These are phyloP conservation scores for Rhododendron molle DNA, from an alignment of 148 eudicot species.

Conservation along the genomic window DNA sequence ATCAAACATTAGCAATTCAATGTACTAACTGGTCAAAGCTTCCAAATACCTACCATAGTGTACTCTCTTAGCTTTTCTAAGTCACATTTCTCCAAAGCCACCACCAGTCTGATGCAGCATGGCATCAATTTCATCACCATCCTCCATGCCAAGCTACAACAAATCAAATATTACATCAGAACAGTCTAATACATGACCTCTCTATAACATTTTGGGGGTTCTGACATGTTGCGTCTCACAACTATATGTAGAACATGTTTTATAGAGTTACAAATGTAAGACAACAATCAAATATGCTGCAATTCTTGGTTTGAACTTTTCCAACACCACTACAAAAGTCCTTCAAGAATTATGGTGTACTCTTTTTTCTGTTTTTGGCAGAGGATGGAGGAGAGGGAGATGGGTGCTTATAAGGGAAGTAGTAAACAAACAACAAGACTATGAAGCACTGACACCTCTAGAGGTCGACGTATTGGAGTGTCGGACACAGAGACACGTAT, in stretches of 20 bases:
- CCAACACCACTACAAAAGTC: background rate
- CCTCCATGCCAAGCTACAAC: slow-evolving; percentile 5
- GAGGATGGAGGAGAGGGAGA: background rate
- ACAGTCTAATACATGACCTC: background rate
- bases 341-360: background rate
- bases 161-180: background rate
- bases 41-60: background rate
- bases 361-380: no score
- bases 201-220: background rate
- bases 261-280: background rate
- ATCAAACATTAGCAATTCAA: background rate
- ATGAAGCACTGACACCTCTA: no score
- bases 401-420: background rate
- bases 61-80: background rate
- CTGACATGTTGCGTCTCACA: background rate
- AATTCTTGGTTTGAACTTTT: background rate
- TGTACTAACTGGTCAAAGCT: background rate
- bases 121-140: slow-evolving; percentile 9
- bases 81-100: background rate
- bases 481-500: no score
- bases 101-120: slow-evolving; percentile 8
- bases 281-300: background rate
- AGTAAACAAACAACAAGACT: background rate
- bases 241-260: background rate
- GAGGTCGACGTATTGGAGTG: no score